Percentiles rank a stretch among this genome's conserved stretches.
Conservation (phyloP, 2,329 filamentous ascomycete genomes). For the Neonectria sp. region DNA sequence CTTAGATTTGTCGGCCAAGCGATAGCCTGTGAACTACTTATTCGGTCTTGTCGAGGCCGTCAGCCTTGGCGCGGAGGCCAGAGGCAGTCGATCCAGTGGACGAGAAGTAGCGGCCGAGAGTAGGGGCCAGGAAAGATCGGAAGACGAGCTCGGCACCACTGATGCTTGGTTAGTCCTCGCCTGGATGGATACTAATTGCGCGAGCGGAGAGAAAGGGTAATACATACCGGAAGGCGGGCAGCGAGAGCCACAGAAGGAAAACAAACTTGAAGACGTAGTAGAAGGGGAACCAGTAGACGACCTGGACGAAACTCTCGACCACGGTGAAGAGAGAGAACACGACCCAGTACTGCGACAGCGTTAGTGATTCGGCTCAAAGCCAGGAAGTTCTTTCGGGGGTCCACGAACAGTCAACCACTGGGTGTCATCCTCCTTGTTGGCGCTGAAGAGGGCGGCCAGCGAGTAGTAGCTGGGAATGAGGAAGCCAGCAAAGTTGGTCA, state of each 20-base stretch:
- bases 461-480: conserved; percentile 89
- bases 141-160: conserved; percentile 98
- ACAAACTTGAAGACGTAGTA: conserved; percentile 99
- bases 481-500: conserved; percentile 90
- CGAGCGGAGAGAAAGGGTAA: conserved; percentile 12
- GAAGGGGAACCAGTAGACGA: conserved; percentile 97
- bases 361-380: conserved; percentile 51
- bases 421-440: conserved; percentile 82
- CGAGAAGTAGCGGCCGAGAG: conserved; percentile 93
- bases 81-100: conserved; percentile 80
- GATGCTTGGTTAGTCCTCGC: conserved; percentile 37
- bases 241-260: conserved; percentile 96
- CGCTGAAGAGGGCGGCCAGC: conserved; percentile 81
- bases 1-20: conserved; percentile 46
- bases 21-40: conserved; percentile 56
- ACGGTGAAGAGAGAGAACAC: conserved; percentile 88
- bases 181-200: conserved; percentile 24
- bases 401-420: conserved; percentile 81
- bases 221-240: conserved; percentile 91
- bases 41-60: conserved; percentile 80
- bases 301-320: conserved; percentile 84
- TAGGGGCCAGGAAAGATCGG: conserved; percentile 93
- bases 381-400: conserved; percentile 19
- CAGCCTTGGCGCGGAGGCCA: conserved; percentile 91
- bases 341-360: conserved; percentile 82